Percentiles rank a stretch among this genome's conserved stretches.
Evolutionary conservation across 1,139 yeast species (phyloP).

Genomic region (Magnusiomyces tetraspermus): DNA sequence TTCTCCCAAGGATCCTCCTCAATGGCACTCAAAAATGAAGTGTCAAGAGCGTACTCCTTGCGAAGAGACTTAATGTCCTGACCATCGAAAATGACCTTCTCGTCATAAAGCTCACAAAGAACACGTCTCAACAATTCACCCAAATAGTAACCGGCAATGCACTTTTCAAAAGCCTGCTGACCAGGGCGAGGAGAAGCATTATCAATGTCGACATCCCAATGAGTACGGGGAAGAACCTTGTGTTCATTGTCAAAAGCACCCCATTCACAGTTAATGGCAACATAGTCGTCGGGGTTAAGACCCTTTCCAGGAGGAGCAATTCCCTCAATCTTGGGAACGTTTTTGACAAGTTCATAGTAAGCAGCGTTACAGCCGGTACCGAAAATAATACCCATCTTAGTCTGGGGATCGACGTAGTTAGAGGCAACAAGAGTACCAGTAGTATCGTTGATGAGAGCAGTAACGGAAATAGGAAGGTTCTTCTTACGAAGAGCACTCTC

Average conservation of each 20-base stretch:
- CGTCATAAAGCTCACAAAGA: slow-evolving; percentile 59
- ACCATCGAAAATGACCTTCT: slow-evolving; percentile 55
- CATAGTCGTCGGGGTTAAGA: slow-evolving; percentile 51
- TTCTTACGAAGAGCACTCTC: slow-evolving; percentile 59
- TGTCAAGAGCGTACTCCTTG: slow-evolving; percentile 66
- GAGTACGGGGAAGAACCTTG: slow-evolving; percentile 68
- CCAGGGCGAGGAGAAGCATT: slow-evolving; percentile 89
- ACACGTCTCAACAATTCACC: slow-evolving; percentile 86
- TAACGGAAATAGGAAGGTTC: slow-evolving; percentile 71
- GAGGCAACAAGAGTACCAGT: slow-evolving; percentile 97
- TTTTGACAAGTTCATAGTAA: slow-evolving; percentile 67
- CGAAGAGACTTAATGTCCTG: slow-evolving; percentile 58
- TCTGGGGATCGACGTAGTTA: slow-evolving; percentile 76
- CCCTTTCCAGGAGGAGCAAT: slow-evolving; percentile 44
- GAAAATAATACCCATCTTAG: slow-evolving; percentile 91
- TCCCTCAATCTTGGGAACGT: slow-evolving; percentile 80
- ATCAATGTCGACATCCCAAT: slow-evolving; percentile 74
- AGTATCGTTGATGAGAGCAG: slow-evolving; percentile 92
- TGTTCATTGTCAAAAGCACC: slow-evolving; percentile 96
- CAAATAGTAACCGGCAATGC: slow-evolving; percentile 93
- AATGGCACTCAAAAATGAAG: slow-evolving; percentile 75
- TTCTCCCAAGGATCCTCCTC: slow-evolving; percentile 90
- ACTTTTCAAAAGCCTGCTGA: slow-evolving; percentile 92
- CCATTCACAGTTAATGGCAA: slow-evolving; percentile 98
- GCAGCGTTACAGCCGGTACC: slow-evolving; percentile 99